These are phyloP conservation scores for Trichoderma virens DNA, from an alignment of 495 filamentous ascomycete genomes.

Conservation along the genomic window DNA sequence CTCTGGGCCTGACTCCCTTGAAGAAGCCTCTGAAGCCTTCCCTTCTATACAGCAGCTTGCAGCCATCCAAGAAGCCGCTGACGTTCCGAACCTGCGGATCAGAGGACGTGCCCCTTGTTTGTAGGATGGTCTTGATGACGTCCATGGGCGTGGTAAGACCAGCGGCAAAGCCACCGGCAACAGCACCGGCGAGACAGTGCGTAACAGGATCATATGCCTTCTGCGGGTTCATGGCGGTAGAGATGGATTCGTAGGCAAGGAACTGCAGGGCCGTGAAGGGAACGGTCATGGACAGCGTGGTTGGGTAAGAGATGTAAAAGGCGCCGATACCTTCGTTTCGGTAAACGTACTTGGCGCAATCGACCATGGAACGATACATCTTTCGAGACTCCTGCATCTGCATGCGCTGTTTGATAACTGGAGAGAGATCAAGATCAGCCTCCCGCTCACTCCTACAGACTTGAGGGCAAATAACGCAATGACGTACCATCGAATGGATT, in stretches of 20 bases:
- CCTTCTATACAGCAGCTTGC: conserved; percentile 70
- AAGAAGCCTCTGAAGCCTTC: conserved; percentile 87
- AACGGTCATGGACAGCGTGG: conserved; percentile 96
- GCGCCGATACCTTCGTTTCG: conserved; percentile 78
- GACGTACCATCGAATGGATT: conserved; percentile 93
- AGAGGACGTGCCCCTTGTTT: conserved; percentile 76
- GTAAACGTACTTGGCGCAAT: conserved; percentile 85
- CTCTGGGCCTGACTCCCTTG: conserved; percentile 80
- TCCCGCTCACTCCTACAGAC: background rate
- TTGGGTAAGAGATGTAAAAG: conserved; percentile 98
- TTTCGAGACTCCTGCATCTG: conserved; percentile 88
- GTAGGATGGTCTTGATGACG: conserved; percentile 94
- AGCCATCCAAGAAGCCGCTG: conserved; percentile 74
- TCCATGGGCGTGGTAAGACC: conserved; percentile 92
- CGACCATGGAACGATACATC: conserved; percentile 68
- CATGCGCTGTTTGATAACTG: conserved; percentile 99
- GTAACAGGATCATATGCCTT: conserved; percentile 83
- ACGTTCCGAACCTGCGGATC: conserved; percentile 80
- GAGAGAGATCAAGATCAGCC: conserved; percentile 15
- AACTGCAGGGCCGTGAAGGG: conserved; percentile 96
- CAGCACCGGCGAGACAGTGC: conserved; percentile 83
- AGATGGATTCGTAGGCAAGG: conserved; percentile 93
- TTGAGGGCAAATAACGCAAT: background rate
- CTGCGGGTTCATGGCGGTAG: conserved; percentile 80
- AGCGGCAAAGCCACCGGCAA: conserved; percentile 89